These are phyloP conservation scores for Aspergillus carbonarius DNA, from an alignment of 2,329 filamentous ascomycete genomes.

Conservation along the genomic window DNA sequence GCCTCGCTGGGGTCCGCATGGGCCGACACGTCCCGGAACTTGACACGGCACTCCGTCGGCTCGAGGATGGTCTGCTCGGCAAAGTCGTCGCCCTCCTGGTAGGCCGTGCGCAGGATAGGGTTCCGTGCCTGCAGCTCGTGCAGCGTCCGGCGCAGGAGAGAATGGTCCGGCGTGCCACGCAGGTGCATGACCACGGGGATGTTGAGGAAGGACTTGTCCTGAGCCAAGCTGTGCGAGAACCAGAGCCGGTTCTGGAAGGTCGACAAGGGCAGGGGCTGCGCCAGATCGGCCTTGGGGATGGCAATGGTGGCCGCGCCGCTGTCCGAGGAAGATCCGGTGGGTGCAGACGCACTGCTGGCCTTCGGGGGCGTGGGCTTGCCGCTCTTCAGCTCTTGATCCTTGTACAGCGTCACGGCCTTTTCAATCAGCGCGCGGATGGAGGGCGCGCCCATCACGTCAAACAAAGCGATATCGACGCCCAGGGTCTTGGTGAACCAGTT, in stretches of 20 bases:
- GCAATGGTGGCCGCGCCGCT: background rate
- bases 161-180: background rate
- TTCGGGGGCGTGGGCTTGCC: background rate
- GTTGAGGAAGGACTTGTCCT: constrained; percentile 1
- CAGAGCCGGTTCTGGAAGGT: constrained; percentile 3
- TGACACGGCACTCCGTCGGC: background rate
- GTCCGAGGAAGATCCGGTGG: background rate
- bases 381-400: background rate
- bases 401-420: background rate
- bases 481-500: constrained; percentile 4
- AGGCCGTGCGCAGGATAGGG: background rate
- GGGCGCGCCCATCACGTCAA: background rate
- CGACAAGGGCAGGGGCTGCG: background rate
- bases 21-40: background rate
- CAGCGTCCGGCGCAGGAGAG: background rate
- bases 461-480: constrained; percentile 1
- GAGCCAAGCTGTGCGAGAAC: background rate
- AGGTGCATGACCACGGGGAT: background rate
- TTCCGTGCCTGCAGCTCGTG: background rate
- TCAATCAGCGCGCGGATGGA: background rate
- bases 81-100: background rate
- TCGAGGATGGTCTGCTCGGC: background rate
- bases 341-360: background rate
- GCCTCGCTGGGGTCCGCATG: background rate
- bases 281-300: background rate